These are phyloP conservation scores for Gossypium gossypioides DNA, from an alignment of 441 rosid genomes.

Conservation along the genomic window DNA sequence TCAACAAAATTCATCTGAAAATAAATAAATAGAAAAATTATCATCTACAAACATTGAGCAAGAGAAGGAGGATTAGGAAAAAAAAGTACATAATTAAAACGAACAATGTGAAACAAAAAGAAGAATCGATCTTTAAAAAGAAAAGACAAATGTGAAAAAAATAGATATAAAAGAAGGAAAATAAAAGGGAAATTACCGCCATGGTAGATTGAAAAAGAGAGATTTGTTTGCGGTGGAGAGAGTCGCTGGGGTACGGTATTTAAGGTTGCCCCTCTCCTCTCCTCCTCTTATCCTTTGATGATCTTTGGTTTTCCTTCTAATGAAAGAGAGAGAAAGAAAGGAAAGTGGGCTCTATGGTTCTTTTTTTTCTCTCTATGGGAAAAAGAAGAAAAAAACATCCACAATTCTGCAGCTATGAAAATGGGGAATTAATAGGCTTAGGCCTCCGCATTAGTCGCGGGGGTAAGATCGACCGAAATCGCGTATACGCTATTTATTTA, in stretches of 20 bases:
- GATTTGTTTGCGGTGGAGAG: neutral
- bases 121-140: neutral
- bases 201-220: neutral
- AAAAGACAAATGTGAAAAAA: neutral
- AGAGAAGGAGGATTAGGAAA: neutral
- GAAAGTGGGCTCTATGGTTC: neutral
- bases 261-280: neutral
- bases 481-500: too few relatives aligned
- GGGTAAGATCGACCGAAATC: too few relatives aligned
- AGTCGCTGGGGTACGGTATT: neutral
- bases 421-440: too few relatives aligned
- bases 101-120: neutral
- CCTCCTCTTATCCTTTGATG: neutral
- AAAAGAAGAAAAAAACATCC: too few relatives aligned
- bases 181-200: conserved; percentile 10
- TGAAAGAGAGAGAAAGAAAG: neutral
- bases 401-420: too few relatives aligned
- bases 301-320: neutral
- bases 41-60: neutral
- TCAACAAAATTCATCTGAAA: neutral
- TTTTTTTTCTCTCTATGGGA: neutral
- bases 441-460: too few relatives aligned
- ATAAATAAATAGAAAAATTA: neutral
- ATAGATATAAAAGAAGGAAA: neutral
- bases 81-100: neutral